These are phyloP conservation scores for Pichia sp. DNA, from an alignment of 1,139 yeast genomes.

Conservation along the genomic window DNA sequence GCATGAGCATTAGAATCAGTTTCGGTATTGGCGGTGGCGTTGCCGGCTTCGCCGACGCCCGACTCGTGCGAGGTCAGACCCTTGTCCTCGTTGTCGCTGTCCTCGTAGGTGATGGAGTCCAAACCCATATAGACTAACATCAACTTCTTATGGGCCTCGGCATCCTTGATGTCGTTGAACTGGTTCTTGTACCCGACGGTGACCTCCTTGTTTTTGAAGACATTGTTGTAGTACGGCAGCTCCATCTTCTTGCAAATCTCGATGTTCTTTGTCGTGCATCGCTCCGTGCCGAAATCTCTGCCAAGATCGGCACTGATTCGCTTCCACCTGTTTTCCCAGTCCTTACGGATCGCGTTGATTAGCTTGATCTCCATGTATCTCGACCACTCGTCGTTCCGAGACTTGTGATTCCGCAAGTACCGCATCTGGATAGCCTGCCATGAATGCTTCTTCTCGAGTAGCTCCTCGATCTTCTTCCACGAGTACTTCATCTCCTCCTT, in stretches of 20 bases:
- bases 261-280: conserved; percentile 29
- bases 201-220: conserved; percentile 29
- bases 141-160: conserved; percentile 31
- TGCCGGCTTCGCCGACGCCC: background rate
- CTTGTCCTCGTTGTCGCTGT: conserved; percentile 3
- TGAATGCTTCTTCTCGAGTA: conserved; percentile 34
- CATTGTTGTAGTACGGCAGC: conserved; percentile 21
- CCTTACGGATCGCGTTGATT: conserved; percentile 31
- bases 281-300: conserved; percentile 26
- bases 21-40: background rate
- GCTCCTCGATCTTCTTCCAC: conserved; percentile 37
- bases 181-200: conserved; percentile 23
- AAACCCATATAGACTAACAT: conserved; percentile 34
- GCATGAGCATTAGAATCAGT: background rate
- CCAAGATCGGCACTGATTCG: conserved; percentile 33
- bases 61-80: background rate
- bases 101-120: conserved; percentile 32
- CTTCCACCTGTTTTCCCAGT: conserved; percentile 40
- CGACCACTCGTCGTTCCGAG: conserved; percentile 34
- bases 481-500: conserved; percentile 36
- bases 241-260: conserved; percentile 32
- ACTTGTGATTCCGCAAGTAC: conserved; percentile 37
- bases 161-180: conserved; percentile 29
- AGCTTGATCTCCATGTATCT: conserved; percentile 32
- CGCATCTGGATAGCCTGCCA: conserved; percentile 45